Evolutionary conservation across 108 stramenopile species (phyloP).

Genomic region (Conticribra guillardii): DNA sequence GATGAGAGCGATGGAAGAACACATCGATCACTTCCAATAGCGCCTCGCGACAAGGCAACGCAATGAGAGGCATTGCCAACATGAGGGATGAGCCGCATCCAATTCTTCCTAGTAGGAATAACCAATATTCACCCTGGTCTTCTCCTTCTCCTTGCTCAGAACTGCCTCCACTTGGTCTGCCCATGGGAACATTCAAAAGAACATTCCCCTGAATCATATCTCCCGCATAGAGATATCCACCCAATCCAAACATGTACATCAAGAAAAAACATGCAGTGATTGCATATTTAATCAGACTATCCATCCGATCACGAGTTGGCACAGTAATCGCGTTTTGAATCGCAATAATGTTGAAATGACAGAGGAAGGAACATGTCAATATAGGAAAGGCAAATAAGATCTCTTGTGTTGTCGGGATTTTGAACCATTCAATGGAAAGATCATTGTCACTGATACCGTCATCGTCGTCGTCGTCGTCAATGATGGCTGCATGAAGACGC

Average conservation of each 20-base stretch:
- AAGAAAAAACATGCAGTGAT: constrained; percentile 54
- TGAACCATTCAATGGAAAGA: constrained; percentile 36
- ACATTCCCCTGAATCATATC: constrained; percentile 63
- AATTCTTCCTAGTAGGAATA: constrained; percentile 66
- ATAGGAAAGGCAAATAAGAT: constrained; percentile 78
- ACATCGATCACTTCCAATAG: constrained; percentile 54
- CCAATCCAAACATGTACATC: constrained; percentile 59
- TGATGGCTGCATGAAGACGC: neutral
- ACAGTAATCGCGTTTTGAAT: constrained; percentile 62
- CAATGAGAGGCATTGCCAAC: constrained; percentile 70
- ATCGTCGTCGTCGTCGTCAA: constrained; percentile 1
- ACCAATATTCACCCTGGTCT: constrained; percentile 26
- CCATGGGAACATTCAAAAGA: constrained; percentile 57
- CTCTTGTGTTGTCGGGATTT: constrained; percentile 39
- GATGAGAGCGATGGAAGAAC: constrained; percentile 39
- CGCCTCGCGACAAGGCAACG: constrained; percentile 76
- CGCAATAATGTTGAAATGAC: constrained; percentile 75
- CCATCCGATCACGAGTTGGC: constrained; percentile 62
- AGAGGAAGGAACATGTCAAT: constrained; percentile 69
- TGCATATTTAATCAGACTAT: constrained; percentile 47
- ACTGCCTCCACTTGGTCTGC: neutral
- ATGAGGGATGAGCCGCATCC: constrained; percentile 73
- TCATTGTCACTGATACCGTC: neutral
- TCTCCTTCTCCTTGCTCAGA: too few relatives aligned
- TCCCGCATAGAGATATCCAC: constrained; percentile 70